Conservation (phyloP, 1,139 yeast genomes). For the Meyerozyma athensensis region DNA sequence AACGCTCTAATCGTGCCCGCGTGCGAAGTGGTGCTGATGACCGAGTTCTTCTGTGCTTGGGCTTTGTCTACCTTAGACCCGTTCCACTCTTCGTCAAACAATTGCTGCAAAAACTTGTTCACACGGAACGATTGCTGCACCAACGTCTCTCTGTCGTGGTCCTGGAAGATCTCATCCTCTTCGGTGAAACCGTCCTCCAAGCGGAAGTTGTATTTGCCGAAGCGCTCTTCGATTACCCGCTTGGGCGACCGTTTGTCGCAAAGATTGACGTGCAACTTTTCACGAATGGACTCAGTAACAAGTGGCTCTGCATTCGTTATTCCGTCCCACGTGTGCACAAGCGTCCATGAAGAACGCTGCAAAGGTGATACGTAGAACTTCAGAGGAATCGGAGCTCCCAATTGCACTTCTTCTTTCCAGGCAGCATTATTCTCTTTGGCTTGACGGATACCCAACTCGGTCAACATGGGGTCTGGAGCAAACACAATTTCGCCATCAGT, state of each 20-base stretch:
- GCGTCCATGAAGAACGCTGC: constrained; percentile 20
- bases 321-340: constrained; percentile 20
- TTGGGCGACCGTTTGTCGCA: constrained; percentile 26
- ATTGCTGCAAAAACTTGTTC: constrained; percentile 16
- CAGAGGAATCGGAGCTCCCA: constrained; percentile 19
- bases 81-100: constrained; percentile 19
- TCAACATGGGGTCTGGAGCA: constrained; percentile 69
- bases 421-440: constrained; percentile 25
- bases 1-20: constrained; percentile 23
- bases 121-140: constrained; percentile 19
- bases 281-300: constrained; percentile 14
- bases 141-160: constrained; percentile 15
- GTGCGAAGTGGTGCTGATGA: constrained; percentile 23
- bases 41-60: constrained; percentile 11
- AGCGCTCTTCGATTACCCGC: constrained; percentile 9
- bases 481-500: constrained; percentile 55
- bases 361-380: constrained; percentile 23
- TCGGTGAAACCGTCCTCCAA: constrained; percentile 17
- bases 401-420: constrained; percentile 16
- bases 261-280: constrained; percentile 13
- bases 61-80: constrained; percentile 12
- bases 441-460: constrained; percentile 48
- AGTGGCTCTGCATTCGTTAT: constrained; percentile 14
- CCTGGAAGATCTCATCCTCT: constrained; percentile 16
- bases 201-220: constrained; percentile 8